These are phyloP conservation scores for Physaria fendleri DNA, from an alignment of 345 rosid genomes.

Conservation along the genomic window DNA sequence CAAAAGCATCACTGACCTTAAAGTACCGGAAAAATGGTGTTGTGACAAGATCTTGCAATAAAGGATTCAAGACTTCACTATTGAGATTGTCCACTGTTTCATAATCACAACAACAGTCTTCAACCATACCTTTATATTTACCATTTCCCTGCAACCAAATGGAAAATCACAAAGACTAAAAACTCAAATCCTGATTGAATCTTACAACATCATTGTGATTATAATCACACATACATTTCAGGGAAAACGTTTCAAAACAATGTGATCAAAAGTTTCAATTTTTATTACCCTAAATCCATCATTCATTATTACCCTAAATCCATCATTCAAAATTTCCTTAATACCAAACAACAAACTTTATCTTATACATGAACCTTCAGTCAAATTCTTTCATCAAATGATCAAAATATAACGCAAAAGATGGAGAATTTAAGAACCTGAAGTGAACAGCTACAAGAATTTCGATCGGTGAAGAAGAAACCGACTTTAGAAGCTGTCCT, in stretches of 20 bases:
- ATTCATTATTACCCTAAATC: neutral
- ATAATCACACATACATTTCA: neutral
- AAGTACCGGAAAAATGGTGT: conserved; percentile 87
- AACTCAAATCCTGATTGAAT: neutral
- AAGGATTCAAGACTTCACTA: conserved; percentile 65
- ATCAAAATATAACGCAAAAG: neutral
- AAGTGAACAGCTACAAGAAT: conserved; percentile 51
- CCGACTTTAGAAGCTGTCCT: conserved; percentile 27
- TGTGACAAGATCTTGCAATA: conserved; percentile 71
- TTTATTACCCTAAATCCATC: neutral
- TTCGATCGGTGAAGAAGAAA: conserved; percentile 34
- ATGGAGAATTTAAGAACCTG: conserved; percentile 30
- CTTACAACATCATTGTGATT: neutral
- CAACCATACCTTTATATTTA: conserved; percentile 63
- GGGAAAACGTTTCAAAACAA: neutral
- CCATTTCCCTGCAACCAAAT: conserved; percentile 33
- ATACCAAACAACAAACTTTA: conserved; percentile 9
- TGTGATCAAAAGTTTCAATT: conserved; percentile 1
- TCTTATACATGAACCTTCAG: neutral
- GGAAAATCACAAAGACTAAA: neutral
- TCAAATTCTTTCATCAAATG: neutral
- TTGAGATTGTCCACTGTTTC: conserved; percentile 82
- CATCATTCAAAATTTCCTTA: neutral
- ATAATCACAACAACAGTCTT: conserved; percentile 92
- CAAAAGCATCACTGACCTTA: conserved; percentile 49